Conservation (phyloP, 768 basidiomycete species). For the Roridomyces roridus region DNA sequence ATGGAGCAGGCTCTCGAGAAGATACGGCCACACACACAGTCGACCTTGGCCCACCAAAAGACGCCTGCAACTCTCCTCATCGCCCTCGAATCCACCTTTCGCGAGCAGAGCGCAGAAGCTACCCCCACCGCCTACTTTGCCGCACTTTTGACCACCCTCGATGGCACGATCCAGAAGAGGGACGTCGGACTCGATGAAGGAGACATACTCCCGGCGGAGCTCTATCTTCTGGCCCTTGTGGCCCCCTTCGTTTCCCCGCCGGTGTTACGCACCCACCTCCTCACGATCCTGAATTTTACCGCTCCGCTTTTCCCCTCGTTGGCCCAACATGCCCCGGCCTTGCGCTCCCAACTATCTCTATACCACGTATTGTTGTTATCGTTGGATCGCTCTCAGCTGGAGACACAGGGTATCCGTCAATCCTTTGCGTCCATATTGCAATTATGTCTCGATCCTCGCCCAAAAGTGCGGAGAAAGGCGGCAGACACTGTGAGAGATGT, state of each 20-base stretch:
- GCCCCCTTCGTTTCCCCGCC: slow-evolving; percentile 78
- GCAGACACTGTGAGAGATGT: slow-evolving; percentile 85
- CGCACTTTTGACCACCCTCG: slow-evolving; percentile 84
- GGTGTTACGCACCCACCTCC: slow-evolving; percentile 81
- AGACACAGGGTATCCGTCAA: slow-evolving; percentile 72
- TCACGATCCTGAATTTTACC: slow-evolving; percentile 73
- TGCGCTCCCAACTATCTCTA: slow-evolving; percentile 86
- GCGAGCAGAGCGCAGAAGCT: slow-evolving; percentile 69
- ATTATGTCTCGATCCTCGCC: slow-evolving; percentile 84
- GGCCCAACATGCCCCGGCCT: slow-evolving; percentile 69
- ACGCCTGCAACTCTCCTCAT: slow-evolving; percentile 84
- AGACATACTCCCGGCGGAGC: slow-evolving; percentile 80
- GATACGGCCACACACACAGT: slow-evolving; percentile 85
- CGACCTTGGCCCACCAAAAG: slow-evolving; percentile 86
- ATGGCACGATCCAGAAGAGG: slow-evolving; percentile 73
- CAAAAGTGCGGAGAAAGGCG: slow-evolving; percentile 93
- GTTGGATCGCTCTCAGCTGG: slow-evolving; percentile 77
- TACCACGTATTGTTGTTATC: slow-evolving; percentile 71
- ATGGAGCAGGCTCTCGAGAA: slow-evolving; percentile 80
- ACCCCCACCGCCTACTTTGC: slow-evolving; percentile 94
- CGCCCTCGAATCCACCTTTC: slow-evolving; percentile 83
- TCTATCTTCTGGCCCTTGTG: slow-evolving; percentile 84
- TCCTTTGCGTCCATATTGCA: slow-evolving; percentile 86
- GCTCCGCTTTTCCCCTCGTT: slow-evolving; percentile 80
- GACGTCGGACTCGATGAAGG: slow-evolving; percentile 61